Evolutionary conservation across 345 rosid species (phyloP), one percentile per base, ranked within the genome.

Genomic region (Aegle marmelos): DNA sequence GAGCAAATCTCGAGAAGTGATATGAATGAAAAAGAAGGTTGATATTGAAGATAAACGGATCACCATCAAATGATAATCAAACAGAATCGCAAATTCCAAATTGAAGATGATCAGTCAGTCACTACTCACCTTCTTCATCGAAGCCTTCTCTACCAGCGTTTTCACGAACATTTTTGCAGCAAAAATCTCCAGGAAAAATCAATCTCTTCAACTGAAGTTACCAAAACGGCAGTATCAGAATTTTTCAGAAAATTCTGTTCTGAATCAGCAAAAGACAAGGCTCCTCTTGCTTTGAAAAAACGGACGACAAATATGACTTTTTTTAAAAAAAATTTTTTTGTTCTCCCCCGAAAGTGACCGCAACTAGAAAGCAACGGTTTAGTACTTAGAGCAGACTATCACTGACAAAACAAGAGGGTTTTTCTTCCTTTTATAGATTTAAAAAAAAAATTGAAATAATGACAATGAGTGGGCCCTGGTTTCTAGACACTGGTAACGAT

Each of bases 121-220:
- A 3, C 0, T 7, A 53, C 9, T 67, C 41, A 81, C 86, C 84
- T 81, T 84, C 82, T 78, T 84, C 39, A 48, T 68, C 16, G 75
- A 83, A 84, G 94, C 94, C 85, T 84, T 91, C 86, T 91, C 91
- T n/a, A 89, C 94, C 19, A 91, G 89, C 82, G 85, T 89, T 80
- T 81, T 89, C 25, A 89, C 89, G 36, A 90, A 90, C 94, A 90
- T 90, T 14, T 28, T 53, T 73, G 22, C 57, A 5, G 17, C 57
- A 4, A 53, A 53, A 53, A 39, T 17, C 22, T 53, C 8, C 21
- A 17, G 22, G 21, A 1, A 17, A 19, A 53, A 2, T 19, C 22
- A 53, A 53, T 53, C 57, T 4, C 6, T 19, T 53, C 21, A 53
- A 16, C 57, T 5, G 6, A 27, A 27, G 56, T 48, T 13, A n/a